Conservation (phyloP, 108 stramenopile species). For the Cyclotella baltica region DNA sequence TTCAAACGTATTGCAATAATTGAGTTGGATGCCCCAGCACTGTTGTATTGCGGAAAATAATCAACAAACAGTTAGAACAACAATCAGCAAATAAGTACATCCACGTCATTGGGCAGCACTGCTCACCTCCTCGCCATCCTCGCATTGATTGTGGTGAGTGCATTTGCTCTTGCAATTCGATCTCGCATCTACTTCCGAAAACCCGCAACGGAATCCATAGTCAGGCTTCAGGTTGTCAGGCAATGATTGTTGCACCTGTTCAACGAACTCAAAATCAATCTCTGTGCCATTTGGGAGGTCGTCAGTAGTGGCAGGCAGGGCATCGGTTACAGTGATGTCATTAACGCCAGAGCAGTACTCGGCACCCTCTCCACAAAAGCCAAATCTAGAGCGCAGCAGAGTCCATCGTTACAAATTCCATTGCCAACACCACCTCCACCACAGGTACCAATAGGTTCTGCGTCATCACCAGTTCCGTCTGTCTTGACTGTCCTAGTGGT, state of each 20-base stretch:
- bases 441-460: slow-evolving; percentile 27
- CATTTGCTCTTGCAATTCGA: slow-evolving; percentile 48
- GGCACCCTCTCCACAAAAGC: slow-evolving; percentile 40
- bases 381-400: slow-evolving; percentile 33
- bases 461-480: background rate
- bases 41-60: too few relatives aligned
- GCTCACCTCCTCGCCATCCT: slow-evolving; percentile 37
- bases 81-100: too few relatives aligned
- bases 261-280: background rate
- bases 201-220: slow-evolving; percentile 46
- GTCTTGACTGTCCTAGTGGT: slow-evolving; percentile 11
- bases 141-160: slow-evolving; percentile 38
- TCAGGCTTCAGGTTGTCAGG: slow-evolving; percentile 28
- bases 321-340: slow-evolving; percentile 24
- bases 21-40: slow-evolving; percentile 54
- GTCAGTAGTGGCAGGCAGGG: background rate
- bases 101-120: too few relatives aligned
- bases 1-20: slow-evolving; percentile 53
- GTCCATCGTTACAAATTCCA: slow-evolving; percentile 35
- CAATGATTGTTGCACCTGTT: background rate
- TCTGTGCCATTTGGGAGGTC: background rate
- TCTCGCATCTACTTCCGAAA: slow-evolving; percentile 43
- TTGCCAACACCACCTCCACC: slow-evolving; percentile 39
- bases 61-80: too few relatives aligned
- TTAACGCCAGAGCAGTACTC: slow-evolving; percentile 41